Evolutionary conservation across 768 basidiomycete genomes (phyloP).

Genomic region (Xerocomus potaroensis): DNA sequence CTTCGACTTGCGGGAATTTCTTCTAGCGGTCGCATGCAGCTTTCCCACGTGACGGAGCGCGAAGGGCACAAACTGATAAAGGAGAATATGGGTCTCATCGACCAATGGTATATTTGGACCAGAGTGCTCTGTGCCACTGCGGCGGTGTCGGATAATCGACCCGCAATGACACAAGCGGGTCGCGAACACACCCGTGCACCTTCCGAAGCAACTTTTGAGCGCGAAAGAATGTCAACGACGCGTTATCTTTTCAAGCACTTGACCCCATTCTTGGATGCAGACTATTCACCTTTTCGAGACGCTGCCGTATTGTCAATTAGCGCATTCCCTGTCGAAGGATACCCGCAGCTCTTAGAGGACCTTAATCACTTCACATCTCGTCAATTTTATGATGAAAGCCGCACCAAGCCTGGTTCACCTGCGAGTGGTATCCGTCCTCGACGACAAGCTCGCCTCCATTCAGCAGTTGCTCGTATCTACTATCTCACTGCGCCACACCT

Average conservation of each 20-base stretch:
- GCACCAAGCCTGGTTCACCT: constrained; percentile 44
- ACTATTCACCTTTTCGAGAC: constrained; percentile 78
- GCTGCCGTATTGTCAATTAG: constrained; percentile 87
- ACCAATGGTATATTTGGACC: constrained; percentile 84
- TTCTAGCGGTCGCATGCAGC: constrained; percentile 37
- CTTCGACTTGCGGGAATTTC: constrained; percentile 71
- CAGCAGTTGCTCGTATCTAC: constrained; percentile 86
- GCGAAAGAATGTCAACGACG: constrained; percentile 78
- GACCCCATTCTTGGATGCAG: constrained; percentile 84
- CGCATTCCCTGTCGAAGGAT: constrained; percentile 71
- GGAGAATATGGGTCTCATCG: constrained; percentile 56
- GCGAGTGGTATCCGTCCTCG: constrained; percentile 53
- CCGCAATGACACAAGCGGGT: constrained; percentile 47
- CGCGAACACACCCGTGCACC: constrained; percentile 68
- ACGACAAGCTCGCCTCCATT: constrained; percentile 74
- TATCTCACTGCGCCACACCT: constrained; percentile 77
- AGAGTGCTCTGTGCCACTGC: constrained; percentile 85
- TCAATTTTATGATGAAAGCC: constrained; percentile 72
- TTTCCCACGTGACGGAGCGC: constrained; percentile 44
- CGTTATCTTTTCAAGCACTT: constrained; percentile 81
- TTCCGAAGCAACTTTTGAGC: constrained; percentile 71
- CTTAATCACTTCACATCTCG: constrained; percentile 74
- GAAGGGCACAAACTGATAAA: constrained; percentile 49
- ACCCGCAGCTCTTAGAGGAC: constrained; percentile 80
- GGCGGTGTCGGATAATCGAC: constrained; percentile 57